Evolutionary conservation across 306 rosid genomes (phyloP).

Genomic region (Delonix regia): DNA sequence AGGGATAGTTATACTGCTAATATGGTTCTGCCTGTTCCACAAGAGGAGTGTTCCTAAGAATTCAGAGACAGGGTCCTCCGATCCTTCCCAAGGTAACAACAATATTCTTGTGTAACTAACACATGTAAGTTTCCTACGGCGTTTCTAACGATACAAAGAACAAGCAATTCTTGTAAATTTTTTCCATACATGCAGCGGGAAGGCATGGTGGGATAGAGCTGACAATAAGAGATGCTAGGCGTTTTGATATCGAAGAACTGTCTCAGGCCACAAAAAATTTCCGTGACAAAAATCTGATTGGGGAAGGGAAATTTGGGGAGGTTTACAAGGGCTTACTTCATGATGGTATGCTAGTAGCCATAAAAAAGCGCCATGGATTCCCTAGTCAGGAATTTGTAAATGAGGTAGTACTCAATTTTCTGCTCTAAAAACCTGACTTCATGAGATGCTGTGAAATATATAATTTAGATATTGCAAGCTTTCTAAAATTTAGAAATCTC

Average conservation of each 20-base stretch:
- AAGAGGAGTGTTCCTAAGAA: constrained; percentile 60
- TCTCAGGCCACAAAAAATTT: constrained; percentile 67
- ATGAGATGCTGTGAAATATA: not conserved
- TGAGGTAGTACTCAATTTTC: constrained; percentile 60
- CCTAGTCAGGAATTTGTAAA: constrained; percentile 75
- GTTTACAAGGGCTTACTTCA: constrained; percentile 90
- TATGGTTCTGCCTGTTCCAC: constrained; percentile 63
- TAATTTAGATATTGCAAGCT: not conserved
- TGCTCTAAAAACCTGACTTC: constrained; percentile 10
- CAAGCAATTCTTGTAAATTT: not conserved
- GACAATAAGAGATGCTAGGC: constrained; percentile 58
- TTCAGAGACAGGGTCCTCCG: constrained; percentile 95
- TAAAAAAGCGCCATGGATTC: constrained; percentile 72
- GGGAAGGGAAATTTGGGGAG: constrained; percentile 78
- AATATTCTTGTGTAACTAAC: not conserved
- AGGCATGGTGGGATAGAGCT: constrained; percentile 67
- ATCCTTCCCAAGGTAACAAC: constrained; percentile 85
- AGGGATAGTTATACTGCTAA: constrained; percentile 61
- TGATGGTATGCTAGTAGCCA: constrained; percentile 90
- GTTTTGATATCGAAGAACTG: constrained; percentile 69
- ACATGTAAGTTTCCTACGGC: not conserved
- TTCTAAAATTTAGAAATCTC: not conserved
- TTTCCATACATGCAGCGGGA: constrained; percentile 52
- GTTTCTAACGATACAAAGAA: not conserved
- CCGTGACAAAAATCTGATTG: constrained; percentile 69